These are phyloP conservation scores for Lithospermum erythrorhizon DNA, from an alignment of 257 asterid genomes.

Conservation along the genomic window DNA sequence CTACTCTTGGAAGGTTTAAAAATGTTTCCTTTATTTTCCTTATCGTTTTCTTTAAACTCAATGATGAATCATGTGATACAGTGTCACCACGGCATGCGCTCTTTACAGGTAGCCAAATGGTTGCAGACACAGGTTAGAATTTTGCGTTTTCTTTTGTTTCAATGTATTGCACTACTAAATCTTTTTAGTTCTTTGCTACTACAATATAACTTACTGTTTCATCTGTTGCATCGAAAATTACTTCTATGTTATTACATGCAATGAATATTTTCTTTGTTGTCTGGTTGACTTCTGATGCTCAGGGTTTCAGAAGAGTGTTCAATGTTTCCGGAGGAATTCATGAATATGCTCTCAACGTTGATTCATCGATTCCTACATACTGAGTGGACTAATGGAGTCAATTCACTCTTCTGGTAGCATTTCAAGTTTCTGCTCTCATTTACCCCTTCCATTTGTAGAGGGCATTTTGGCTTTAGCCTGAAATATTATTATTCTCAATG, in stretches of 20 bases:
- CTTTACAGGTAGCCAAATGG: constrained; percentile 93
- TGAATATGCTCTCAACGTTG: constrained; percentile 64
- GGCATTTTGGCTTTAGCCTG: not conserved
- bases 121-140: constrained; percentile 72
- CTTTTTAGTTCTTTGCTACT: not conserved
- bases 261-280: not conserved
- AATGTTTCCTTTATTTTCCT: not conserved
- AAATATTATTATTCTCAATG: not conserved
- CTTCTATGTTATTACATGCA: not conserved
- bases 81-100: constrained; percentile 95
- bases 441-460: not conserved
- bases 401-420: not conserved
- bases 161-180: constrained; percentile 1
- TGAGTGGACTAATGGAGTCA: constrained; percentile 17
- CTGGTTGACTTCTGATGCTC: constrained; percentile 12
- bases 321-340: constrained; percentile 92
- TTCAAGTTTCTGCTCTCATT: not conserved
- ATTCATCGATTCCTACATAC: constrained; percentile 77
- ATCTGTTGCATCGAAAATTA: not conserved
- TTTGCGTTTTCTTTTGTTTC: constrained; percentile 2
- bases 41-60: constrained; percentile 6
- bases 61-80: constrained; percentile 25
- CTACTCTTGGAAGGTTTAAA: not conserved
- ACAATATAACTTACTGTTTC: not conserved
- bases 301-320: constrained; percentile 82